Percentiles rank a stretch among this genome's conserved stretches.
These are phyloP conservation scores for Wickerhamiella shivajii DNA, from an alignment of 805 yeast genomes.

Conservation along the genomic window DNA sequence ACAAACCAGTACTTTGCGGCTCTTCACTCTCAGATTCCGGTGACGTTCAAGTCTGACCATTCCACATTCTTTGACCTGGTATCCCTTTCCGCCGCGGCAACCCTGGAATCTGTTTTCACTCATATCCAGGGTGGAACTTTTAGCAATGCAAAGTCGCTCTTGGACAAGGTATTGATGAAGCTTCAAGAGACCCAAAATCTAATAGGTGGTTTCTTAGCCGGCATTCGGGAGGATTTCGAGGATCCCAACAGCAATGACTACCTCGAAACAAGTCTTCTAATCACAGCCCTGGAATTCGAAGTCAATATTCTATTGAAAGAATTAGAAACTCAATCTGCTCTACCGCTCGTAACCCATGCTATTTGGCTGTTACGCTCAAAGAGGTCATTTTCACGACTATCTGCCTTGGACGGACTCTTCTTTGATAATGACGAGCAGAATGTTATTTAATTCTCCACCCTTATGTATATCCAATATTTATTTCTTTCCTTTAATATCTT, in stretches of 20 bases:
- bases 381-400: slow-evolving; percentile 7
- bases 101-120: no score
- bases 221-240: neutral
- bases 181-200: neutral
- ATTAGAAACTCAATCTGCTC: neutral
- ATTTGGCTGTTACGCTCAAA: slow-evolving; percentile 8
- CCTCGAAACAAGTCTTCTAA: neutral
- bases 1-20: neutral
- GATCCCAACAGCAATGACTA: neutral
- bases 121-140: no score
- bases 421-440: slow-evolving; percentile 9
- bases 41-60: neutral
- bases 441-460: slow-evolving; percentile 8
- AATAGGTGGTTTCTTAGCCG: neutral
- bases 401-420: slow-evolving; percentile 8
- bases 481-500: no score
- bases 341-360: neutral
- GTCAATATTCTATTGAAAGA: neutral
- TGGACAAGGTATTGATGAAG: no score
- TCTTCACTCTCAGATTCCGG: no score
- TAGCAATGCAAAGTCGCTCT: no score
- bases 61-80: no score
- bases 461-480: no score
- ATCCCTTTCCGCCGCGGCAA: no score
- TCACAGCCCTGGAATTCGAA: neutral